Percentiles rank a stretch among this genome's conserved stretches.
These are phyloP conservation scores for Russula sp. DNA, from an alignment of 768 basidiomycete species.

Conservation along the genomic window DNA sequence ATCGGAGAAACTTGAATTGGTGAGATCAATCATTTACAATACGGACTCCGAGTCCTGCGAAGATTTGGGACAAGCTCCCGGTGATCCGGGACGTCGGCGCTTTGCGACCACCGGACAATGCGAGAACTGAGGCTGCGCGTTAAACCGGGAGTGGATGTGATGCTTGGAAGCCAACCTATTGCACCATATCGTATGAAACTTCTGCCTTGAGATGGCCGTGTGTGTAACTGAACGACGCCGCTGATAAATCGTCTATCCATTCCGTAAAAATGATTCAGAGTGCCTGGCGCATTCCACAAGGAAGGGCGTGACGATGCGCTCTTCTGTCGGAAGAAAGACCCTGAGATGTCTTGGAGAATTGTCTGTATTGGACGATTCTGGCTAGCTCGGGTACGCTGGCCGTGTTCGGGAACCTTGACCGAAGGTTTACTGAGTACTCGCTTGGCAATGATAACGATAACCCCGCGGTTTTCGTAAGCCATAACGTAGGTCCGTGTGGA, in stretches of 20 bases:
- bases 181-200: conserved; percentile 6
- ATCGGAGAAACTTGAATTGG: not conserved
- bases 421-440: not conserved
- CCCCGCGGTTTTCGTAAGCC: conserved; percentile 5
- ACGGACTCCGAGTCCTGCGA: not conserved
- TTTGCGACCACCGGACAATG: not conserved
- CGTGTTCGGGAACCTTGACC: conserved; percentile 15
- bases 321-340: conserved; percentile 6
- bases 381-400: conserved; percentile 11
- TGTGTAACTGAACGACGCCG: not conserved
- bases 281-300: not conserved
- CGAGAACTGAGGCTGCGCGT: not conserved
- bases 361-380: conserved; percentile 6
- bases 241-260: not conserved
- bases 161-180: conserved; percentile 17
- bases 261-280: not conserved
- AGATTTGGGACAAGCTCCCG: not conserved
- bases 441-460: conserved; percentile 9
- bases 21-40: not conserved
- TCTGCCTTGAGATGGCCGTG: conserved; percentile 6
- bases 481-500: not conserved
- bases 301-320: conserved; percentile 1
- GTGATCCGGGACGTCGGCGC: not conserved
- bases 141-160: not conserved
- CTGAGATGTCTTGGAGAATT: not conserved